Base-by-base conservation (phyloP, 129 eudicot species). In the Pittosporum tobira region DNA sequence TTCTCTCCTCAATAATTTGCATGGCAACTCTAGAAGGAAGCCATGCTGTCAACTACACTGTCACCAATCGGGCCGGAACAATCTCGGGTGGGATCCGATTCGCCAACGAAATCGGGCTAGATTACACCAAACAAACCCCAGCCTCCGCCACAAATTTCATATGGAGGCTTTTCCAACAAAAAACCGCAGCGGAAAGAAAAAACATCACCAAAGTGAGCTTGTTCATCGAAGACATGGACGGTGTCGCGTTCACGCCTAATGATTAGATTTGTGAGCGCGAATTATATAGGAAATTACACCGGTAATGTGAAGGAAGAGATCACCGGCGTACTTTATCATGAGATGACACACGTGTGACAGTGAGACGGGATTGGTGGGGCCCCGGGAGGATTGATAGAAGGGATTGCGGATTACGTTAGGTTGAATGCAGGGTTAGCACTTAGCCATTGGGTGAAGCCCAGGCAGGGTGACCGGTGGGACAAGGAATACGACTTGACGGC, bases 401-500 rank as follows among this genome's bases (percentile, higher is more conserved):
- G 87, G 13, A 45, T 80, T 6, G 79, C 82, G 0, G 79, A 80
- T 38, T 80, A 42, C 27, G 71, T 71, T 36, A 80, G 78, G 70
- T 26, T 80, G 5, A 76, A 68, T 27, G 68, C 79, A 0, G 77
- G 72, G 2, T 58, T 40, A 11, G 69, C 21, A 0, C 68, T 75
- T 6, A 26, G 51, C 18, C 68, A 49, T 13, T 80, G 73, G 76
- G 76, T 65, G 12, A 44, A 64, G 20, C 73, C 79, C 0, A 79
- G 82, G 6, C 24, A 31, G 28, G 87, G 87, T 19, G 31, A 60
- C 2, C 16, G 56, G 15, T 80, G 82, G 87, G 82, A 80, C 38
- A 66, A 72, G 4, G 87, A 82, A 1, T 75, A 75, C 27, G 71
- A 54, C n/a, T 57, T 75, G 4, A 79, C 85, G 31, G 86, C 82